Evolutionary conservation across 2,329 filamentous ascomycete species (phyloP), one percentile per base, ranked within the genome.

Genomic region (Trichophyton rubrum): DNA sequence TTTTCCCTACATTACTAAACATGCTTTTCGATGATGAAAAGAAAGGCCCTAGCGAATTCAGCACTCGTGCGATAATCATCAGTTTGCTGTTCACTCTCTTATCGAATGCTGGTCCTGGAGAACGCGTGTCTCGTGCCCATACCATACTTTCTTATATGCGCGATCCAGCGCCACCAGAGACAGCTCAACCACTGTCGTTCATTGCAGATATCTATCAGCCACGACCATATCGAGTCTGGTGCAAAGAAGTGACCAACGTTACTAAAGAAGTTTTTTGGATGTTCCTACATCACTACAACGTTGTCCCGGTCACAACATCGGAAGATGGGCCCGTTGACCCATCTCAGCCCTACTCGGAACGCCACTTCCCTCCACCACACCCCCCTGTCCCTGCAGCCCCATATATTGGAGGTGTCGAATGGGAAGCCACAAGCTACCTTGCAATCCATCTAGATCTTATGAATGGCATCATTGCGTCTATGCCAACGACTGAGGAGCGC

Each of bases 191-290:
- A 0, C 78, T 96, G 6, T 85, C 85, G 2, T 97, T 97, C 71
- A 90, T 97, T 55, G 77, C 92, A 22, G 88, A 91, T 63, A 97
- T 97, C 85, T 87, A 88, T 67, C 85, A 86, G 40, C 84, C 90
- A 57, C 83, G 92, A 0, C 92, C 92, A 0, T 99, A 96, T 73
- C 87, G 90, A 38, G 83, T 95, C 2, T 99, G 92, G 92, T 90
- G 87, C 75, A 93, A 91, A 73, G 93, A 99, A 74, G 85, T 92
- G 17, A 86, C 86, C 62, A 91, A 88, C 67, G 92, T 97, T 56
- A 96, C 91, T 47, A 96, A 96, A 73, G 92, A 99, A 72, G 92
- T 97, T 30, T 99, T 99, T 72, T 99, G 92, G 92, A 97, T 97
- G 71, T 99, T 97, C 76, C 80, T 97, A 59, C 92, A 97, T 74